Evolutionary conservation across 108 stramenopile species (phyloP).

Genomic region (Skeletonema grethae): DNA sequence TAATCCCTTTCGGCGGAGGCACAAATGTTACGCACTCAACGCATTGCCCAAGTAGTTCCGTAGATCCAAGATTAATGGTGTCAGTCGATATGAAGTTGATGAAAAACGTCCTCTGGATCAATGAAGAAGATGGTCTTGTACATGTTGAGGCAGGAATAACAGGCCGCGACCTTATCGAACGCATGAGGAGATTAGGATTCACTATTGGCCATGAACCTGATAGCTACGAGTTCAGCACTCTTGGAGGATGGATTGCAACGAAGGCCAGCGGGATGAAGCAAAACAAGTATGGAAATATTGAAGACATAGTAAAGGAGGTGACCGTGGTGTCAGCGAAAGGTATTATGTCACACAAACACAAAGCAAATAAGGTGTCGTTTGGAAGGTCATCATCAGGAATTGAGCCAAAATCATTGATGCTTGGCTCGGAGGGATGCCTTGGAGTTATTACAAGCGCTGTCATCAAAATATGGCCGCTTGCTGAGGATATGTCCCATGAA

Average conservation of each 20-base stretch:
- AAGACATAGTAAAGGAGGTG: slow-evolving; percentile 90
- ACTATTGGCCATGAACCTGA: slow-evolving; percentile 97
- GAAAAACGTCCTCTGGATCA: slow-evolving; percentile 77
- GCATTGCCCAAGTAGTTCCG: slow-evolving; percentile 61
- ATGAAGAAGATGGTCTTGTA: slow-evolving; percentile 85
- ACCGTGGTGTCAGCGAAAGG: slow-evolving; percentile 69
- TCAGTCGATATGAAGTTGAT: slow-evolving; percentile 91
- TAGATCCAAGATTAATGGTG: slow-evolving; percentile 84
- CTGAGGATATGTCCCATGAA: slow-evolving; percentile 65
- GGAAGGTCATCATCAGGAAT: slow-evolving; percentile 81
- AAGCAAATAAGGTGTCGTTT: slow-evolving; percentile 39
- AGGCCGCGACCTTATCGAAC: slow-evolving; percentile 69
- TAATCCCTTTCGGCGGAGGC: slow-evolving; percentile 96
- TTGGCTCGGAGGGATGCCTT: slow-evolving; percentile 93
- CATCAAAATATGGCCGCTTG: slow-evolving; percentile 83
- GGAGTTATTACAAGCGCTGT: slow-evolving; percentile 91
- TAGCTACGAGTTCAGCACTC: slow-evolving; percentile 93
- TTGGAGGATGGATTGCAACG: slow-evolving; percentile 97
- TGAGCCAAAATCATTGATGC: slow-evolving; percentile 75
- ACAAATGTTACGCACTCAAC: slow-evolving; percentile 91
- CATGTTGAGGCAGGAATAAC: slow-evolving; percentile 91
- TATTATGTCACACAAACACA: slow-evolving; percentile 55
- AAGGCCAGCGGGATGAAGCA: slow-evolving; percentile 97
- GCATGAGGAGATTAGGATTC: slow-evolving; percentile 74
- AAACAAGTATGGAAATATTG: slow-evolving; percentile 95